phyloP scores from a whole-genome alignment of 116 monocot species.

The Dioscorea cayenensis region DNA sequence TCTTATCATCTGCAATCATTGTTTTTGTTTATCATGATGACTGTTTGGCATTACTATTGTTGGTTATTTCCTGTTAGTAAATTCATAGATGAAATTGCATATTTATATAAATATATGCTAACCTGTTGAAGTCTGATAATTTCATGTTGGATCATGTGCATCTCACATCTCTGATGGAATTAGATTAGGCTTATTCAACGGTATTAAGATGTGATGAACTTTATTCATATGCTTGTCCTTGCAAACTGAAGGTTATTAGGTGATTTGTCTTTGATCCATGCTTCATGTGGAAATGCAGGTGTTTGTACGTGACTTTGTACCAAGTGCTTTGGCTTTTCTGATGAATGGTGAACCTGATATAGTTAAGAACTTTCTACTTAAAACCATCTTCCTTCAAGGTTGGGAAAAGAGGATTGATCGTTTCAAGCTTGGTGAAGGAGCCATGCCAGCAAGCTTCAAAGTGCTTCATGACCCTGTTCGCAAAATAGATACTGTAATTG shows the following conservation, averaged over 20 bases:
- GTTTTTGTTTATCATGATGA: too few species aligned
- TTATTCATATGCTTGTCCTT: neutral
- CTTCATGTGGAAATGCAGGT: slow-evolving; percentile 18
- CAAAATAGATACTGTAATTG: slow-evolving; percentile 34
- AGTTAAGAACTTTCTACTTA: slow-evolving; percentile 43
- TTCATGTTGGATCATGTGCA: too few species aligned
- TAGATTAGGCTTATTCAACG: neutral
- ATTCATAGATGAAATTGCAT: too few species aligned
- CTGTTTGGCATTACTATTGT: too few species aligned
- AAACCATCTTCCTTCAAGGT: slow-evolving; percentile 41
- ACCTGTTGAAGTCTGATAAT: too few species aligned
- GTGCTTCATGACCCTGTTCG: slow-evolving; percentile 37
- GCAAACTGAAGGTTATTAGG: neutral
- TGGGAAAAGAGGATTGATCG: slow-evolving; percentile 45
- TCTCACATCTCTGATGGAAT: too few species aligned
- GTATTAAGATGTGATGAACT: neutral
- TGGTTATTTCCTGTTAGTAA: too few species aligned
- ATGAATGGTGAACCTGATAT: slow-evolving; percentile 48
- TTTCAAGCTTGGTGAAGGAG: slow-evolving; percentile 49
- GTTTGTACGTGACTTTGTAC: slow-evolving; percentile 52
- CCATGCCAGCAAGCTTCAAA: slow-evolving; percentile 52
- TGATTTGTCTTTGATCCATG: neutral
- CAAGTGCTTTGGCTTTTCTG: slow-evolving; percentile 45
- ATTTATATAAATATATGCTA: too few species aligned
- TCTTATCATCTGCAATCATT: too few species aligned